phyloP scores from a whole-genome alignment of 1,139 yeast genomes.

The Eremothecium sinecaudum region DNA sequence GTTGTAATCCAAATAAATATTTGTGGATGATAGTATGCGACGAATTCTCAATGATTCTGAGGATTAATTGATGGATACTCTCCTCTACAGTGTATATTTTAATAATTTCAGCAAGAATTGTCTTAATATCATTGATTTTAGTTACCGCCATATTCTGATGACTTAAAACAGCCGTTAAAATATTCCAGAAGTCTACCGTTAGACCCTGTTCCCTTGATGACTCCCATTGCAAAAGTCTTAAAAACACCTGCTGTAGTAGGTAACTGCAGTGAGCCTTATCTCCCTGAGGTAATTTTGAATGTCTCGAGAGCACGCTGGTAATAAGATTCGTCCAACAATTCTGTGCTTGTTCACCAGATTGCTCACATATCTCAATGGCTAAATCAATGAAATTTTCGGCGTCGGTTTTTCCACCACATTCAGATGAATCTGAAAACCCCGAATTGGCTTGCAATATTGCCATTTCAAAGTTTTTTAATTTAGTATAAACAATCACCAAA shows the following conservation, averaged over 20 bases:
- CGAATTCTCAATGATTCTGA: conserved; percentile 18
- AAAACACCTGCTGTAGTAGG: conserved; percentile 18
- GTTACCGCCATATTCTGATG: conserved; percentile 20
- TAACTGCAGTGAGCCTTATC: conserved; percentile 11
- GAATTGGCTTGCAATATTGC: conserved; percentile 15
- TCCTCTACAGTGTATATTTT: conserved; percentile 22
- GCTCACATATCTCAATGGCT: conserved; percentile 13
- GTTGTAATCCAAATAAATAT: conserved; percentile 16
- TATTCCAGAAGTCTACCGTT: conserved; percentile 13
- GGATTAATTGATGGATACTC: conserved; percentile 15
- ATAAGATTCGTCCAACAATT: conserved; percentile 21
- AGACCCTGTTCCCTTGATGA: conserved; percentile 4
- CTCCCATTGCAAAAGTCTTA: conserved; percentile 18
- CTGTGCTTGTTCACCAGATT: conserved; percentile 8
- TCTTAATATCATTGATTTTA: conserved; percentile 17
- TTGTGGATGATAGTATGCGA: conserved; percentile 14
- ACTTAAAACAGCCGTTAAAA: conserved; percentile 22
- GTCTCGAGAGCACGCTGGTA: conserved; percentile 16
- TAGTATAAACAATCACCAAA: conserved; percentile 15
- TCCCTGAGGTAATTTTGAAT: conserved; percentile 6
- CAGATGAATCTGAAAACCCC: conserved; percentile 15
- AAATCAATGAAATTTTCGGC: conserved; percentile 10
- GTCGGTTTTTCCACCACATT: conserved; percentile 4
- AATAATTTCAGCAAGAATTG: conserved; percentile 18
- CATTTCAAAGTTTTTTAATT: conserved; percentile 12